Base-by-base conservation (phyloP, 2,329 filamentous ascomycete genomes). In the Metarhizium humberi region DNA sequence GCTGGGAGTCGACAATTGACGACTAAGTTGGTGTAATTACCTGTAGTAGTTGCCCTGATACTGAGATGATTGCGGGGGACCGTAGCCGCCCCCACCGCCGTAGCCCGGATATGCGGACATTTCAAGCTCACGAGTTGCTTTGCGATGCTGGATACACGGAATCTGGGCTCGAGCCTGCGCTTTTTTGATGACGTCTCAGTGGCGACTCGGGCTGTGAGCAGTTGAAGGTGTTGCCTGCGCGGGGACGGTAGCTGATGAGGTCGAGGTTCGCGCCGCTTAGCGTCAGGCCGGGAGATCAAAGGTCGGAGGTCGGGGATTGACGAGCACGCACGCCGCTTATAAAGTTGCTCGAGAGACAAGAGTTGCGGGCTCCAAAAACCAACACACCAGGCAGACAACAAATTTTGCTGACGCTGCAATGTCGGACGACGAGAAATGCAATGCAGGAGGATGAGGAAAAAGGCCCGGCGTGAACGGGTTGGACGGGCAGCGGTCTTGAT, bases 21-120 rank as follows among this genome's bases (percentile, higher is more conserved):
- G 11, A 40, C 10, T 4, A 4, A 48, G 30, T 3, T 30, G 6
- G 45, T 30, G 13, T 20, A 25, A 56, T 54, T 52, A 62, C 60
- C 58, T 60, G 46, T 54, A 62, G 50, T 60, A 62, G 60, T 65
- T 76, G 74, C 60, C 59, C 38, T 62, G 66, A 55, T 66, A 69
- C 58, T 78, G 75, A 54, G 69, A 69, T 56, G 70, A 68, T 57
- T 67, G 68, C 18, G 45, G 45, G 14, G 45, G 45, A 1, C 10
- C 20, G 25, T 48, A 48, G 45, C 20, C 45, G 13, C 25, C 25
- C 3, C 20, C 45, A 30, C 45, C 45, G 6, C 11, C 25, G 25
- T 84, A 83, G 50, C 73, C 72, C 60, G 80, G 81, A 67, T 84
- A 86, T 65, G 81, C 82, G 61, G 84, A 85, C 84, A 86, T 87